Conservation (phyloP, 208 protist species). For the Wallacemonas rigidus region DNA sequence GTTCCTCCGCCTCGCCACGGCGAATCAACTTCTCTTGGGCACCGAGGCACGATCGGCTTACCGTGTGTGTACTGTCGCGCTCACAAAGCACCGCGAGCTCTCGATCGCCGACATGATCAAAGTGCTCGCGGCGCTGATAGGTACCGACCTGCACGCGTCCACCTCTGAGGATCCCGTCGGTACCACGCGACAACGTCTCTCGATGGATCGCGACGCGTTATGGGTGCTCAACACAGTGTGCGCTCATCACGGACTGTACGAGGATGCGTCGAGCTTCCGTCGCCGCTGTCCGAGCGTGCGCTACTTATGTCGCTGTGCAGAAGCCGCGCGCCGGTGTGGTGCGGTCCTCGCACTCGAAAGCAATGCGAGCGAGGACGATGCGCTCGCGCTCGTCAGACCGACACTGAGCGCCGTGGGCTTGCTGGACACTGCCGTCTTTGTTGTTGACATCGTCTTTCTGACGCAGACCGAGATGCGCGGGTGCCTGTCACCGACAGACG, state of each 20-base stretch:
- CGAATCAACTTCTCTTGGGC: neutral
- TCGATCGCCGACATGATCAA: constrained; percentile 14
- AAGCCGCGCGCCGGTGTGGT: constrained; percentile 9
- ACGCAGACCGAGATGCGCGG: neutral
- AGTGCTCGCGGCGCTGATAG: constrained; percentile 4
- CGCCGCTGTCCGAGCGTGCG: neutral
- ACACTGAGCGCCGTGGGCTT: neutral
- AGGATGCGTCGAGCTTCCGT: neutral
- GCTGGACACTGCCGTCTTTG: constrained; percentile 4
- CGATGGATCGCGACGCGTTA: constrained; percentile 5
- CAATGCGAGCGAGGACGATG: neutral
- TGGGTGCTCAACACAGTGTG: constrained; percentile 1
- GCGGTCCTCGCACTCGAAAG: neutral
- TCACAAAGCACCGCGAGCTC: neutral
- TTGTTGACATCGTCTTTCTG: constrained; percentile 19
- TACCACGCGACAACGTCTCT: neutral
- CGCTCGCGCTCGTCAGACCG: neutral
- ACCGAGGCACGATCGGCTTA: neutral
- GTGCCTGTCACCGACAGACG: constrained; percentile 24
- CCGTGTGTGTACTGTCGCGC: constrained; percentile 1
- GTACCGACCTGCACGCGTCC: constrained; percentile 1
- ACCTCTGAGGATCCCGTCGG: neutral
- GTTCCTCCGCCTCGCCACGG: constrained; percentile 1
- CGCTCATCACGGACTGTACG: neutral
- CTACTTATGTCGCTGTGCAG: constrained; percentile 10